Base-by-base conservation (phyloP, 495 filamentous ascomycete species). In the Haplographium delicatum region DNA sequence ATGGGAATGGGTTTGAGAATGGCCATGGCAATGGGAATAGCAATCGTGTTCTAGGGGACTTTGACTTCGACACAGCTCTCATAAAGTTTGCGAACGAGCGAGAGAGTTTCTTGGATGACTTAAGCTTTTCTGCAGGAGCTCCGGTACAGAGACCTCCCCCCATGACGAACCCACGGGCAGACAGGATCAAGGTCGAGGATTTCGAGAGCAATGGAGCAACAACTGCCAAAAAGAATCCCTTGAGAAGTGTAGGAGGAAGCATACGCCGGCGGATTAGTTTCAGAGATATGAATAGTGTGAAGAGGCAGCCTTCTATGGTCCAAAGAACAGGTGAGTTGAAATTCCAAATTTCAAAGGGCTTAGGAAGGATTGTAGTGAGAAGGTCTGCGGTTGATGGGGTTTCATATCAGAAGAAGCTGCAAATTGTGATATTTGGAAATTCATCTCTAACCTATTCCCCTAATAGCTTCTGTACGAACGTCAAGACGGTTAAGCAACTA, bases 401-500 rank as follows among this genome's bases (percentile, higher is more conserved):
- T n/a, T n/a, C n/a, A n/a, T n/a, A n/a, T n/a, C n/a, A n/a, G n/a
- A n/a, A n/a, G n/a, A n/a, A n/a, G n/a, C n/a, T n/a, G n/a, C n/a
- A n/a, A n/a, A n/a, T n/a, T n/a, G n/a, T n/a, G n/a, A n/a, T n/a
- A 15, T 45, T 13, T 47, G 33, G 9, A 47, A 26, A 18, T 18
- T 47, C 18, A 5, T 11, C 41, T 39, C 56, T 58, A 41, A 58
- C n/a, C 33, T 24, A 7, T 28, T 23, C 20, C 24, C 53, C 66
- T 62, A 56, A 10, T 63, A 94, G 90, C 89, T 62, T 98, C 93
- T 24, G 76, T 95, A 55, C 82, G 91, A 51, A 95, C 88, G 2
- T 85, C 91, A 20, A 89, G 83, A 71, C 75, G 93, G 58, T 70
- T 97, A 33, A 96, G 91, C 63, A 96, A 95, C 61, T 98, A 98